Base-by-base conservation (phyloP, 2,329 filamentous ascomycete genomes). In the Epichloe bromicola region DNA sequence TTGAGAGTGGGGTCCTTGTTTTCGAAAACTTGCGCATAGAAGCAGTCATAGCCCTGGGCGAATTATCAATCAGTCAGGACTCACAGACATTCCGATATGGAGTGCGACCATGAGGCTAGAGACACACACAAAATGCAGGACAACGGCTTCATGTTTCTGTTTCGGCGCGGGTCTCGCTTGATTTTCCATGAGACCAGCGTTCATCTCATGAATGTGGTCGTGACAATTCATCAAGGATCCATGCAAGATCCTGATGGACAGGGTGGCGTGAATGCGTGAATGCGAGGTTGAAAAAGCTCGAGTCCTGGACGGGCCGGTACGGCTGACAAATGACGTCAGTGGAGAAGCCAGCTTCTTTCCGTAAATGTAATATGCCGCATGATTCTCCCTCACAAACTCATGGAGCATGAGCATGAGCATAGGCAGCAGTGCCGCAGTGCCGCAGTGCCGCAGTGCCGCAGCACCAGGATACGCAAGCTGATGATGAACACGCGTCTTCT, bases 21-120 rank as follows among this genome's bases (percentile, higher is more conserved):
- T 68, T 96, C 89, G 58, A 93, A 84, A 8, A 93, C 89, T 47
- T 88, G 88, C 20, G 90, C 90, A 66, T 97, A 97, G 73, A 97
- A 97, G 71, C 88, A 95, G 70, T 91, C 87, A 65, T 89, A 87
- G 66, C 87, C 82, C 81, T 85, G 51, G 11, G 15, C 20, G 3
- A 17, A 30, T 43, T 43, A 38, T 48, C 26, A 3, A 41, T 51
- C 37, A 49, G 45, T 20, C 30, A 30, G 30, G 30, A 30, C 30
- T 30, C 36, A 39, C 17, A 23, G 37, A 20, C 26, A 49, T 43
- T 47, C 45, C 52, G 45, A 36, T n/a, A 34, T 17, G 14, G 5
- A 54, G 5, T 43, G 55, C 53, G 50, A 26, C 34, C n/a, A 30
- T 5, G 34, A 14, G 40, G 30, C n/a, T 14, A 23, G 40, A 52